Evolutionary conservation across 257 asterid species (phyloP).

Genomic region (Gardenia jasminoides): DNA sequence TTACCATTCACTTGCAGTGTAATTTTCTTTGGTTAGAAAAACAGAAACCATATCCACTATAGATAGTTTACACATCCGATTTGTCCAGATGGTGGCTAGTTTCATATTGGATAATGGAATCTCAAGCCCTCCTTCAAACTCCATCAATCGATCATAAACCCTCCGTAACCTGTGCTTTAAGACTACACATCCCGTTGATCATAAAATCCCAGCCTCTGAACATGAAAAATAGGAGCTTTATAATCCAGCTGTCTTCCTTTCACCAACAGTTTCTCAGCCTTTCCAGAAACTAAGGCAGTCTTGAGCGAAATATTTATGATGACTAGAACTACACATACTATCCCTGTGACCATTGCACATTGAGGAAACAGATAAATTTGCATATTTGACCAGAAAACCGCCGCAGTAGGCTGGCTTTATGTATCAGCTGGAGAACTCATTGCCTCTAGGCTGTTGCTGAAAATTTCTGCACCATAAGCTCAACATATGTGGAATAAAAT

Average conservation of each 20-base stretch:
- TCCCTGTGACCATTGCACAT: neutral
- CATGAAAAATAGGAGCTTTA: neutral
- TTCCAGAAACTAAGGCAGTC: neutral
- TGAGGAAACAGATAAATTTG: neutral
- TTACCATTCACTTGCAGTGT: neutral
- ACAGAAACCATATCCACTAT: neutral
- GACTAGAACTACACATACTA: too few relatives aligned
- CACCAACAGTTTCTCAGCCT: neutral
- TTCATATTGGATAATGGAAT: too few relatives aligned
- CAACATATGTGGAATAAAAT: neutral
- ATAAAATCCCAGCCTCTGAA: too few relatives aligned
- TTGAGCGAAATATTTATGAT: neutral
- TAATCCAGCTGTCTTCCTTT: neutral
- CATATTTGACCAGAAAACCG: neutral
- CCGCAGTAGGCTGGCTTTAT: neutral
- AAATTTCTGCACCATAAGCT: neutral
- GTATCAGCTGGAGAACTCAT: neutral
- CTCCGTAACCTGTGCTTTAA: too few relatives aligned
- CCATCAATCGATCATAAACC: too few relatives aligned
- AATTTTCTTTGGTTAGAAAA: neutral
- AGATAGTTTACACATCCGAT: neutral
- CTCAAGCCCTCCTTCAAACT: too few relatives aligned
- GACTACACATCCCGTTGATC: too few relatives aligned
- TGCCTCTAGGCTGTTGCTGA: neutral
- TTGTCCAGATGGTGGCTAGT: too few relatives aligned